Percentiles rank a stretch among this genome's conserved stretches.
Evolutionary conservation across 2,329 filamentous ascomycete genomes (phyloP).

Genomic region (Microcera coccophila): DNA sequence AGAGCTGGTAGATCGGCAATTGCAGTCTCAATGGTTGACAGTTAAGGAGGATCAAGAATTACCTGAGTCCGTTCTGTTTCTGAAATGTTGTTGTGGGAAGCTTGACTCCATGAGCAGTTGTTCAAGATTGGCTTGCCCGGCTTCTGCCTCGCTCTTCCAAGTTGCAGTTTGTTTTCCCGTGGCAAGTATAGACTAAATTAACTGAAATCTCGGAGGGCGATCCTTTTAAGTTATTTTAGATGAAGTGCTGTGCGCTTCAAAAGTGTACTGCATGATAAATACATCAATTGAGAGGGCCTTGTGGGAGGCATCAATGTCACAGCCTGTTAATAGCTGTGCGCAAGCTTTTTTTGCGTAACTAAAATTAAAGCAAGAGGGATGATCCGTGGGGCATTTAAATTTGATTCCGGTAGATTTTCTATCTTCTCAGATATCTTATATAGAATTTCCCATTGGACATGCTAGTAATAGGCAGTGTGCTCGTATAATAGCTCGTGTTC

Average conservation of each 20-base stretch:
- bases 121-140: slow-evolving; percentile 23
- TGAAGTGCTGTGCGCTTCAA: slow-evolving; percentile 13
- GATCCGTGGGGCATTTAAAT: too few relatives aligned
- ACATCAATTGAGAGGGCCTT: slow-evolving; percentile 25
- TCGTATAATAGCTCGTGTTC: too few relatives aligned
- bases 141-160: slow-evolving; percentile 17
- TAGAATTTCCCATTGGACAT: too few relatives aligned
- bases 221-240: slow-evolving; percentile 17
- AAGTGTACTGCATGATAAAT: slow-evolving; percentile 20
- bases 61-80: slow-evolving; percentile 21
- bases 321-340: too few relatives aligned
- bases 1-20: slow-evolving; percentile 25
- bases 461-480: too few relatives aligned
- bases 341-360: too few relatives aligned
- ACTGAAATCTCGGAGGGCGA: slow-evolving; percentile 19
- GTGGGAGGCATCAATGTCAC: too few relatives aligned
- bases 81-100: slow-evolving; percentile 23
- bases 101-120: slow-evolving; percentile 18
- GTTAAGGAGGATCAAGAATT: slow-evolving; percentile 13
- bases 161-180: slow-evolving; percentile 18
- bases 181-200: slow-evolving; percentile 8
- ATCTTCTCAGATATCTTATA: too few relatives aligned
- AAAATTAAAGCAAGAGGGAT: too few relatives aligned
- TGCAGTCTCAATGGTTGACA: slow-evolving; percentile 22
- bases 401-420: too few relatives aligned